Conservation (phyloP, 1,139 yeast species). For the Kodamaea sp. region DNA sequence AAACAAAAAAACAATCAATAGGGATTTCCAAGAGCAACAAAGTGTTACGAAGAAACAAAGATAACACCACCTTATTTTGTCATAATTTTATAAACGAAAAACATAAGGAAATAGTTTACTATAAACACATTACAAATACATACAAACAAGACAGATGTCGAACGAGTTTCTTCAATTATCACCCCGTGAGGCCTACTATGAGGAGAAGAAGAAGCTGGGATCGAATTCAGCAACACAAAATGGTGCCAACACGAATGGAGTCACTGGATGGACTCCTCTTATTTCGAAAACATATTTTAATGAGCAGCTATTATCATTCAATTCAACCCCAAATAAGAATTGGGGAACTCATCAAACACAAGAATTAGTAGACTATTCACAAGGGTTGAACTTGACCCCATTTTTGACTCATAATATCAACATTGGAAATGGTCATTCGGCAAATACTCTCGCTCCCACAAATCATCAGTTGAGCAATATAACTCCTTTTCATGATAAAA, state of each 20-base stretch:
- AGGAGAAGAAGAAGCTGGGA: constrained; percentile 7
- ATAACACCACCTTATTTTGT: too few relatives aligned
- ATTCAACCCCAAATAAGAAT: constrained; percentile 35
- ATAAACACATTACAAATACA: neutral
- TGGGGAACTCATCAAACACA: constrained; percentile 8
- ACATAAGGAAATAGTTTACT: too few relatives aligned
- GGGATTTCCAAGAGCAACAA: neutral
- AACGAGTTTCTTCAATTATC: constrained; percentile 35
- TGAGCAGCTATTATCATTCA: constrained; percentile 34
- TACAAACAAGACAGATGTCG: constrained; percentile 21
- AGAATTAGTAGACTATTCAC: constrained; percentile 29
- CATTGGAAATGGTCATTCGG: constrained; percentile 14
- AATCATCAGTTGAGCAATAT: constrained; percentile 23
- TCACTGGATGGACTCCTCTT: constrained; percentile 46
- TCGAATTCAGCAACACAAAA: constrained; percentile 10
- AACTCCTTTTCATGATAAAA: constrained; percentile 46
- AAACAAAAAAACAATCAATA: neutral
- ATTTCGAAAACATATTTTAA: constrained; percentile 38
- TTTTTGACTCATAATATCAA: constrained; percentile 40
- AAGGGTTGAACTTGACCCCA: constrained; percentile 44
- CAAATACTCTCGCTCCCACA: constrained; percentile 14
- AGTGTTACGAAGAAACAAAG: too few relatives aligned
- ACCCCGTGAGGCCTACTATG: constrained; percentile 31
- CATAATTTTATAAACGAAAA: too few relatives aligned
- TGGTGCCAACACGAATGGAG: neutral